A percentile compares a stretch with the other conserved stretches of the same genome.
These are phyloP conservation scores for Salix koriyanagi DNA, from an alignment of 345 rosid genomes.

Conservation along the genomic window DNA sequence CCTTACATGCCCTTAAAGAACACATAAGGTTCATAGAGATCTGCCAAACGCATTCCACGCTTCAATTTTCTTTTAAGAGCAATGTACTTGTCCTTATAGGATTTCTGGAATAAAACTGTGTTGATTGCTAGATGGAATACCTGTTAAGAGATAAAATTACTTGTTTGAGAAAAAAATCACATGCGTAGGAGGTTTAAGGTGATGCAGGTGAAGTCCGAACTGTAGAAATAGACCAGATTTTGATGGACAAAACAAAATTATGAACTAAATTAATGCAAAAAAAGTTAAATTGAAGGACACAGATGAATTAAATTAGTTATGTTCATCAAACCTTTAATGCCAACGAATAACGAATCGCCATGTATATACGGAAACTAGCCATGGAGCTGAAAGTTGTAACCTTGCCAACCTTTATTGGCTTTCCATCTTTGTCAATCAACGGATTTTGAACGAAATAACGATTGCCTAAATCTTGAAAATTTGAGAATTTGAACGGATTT, in stretches of 20 bases:
- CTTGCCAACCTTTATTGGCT: not conserved
- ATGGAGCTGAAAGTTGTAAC: not conserved
- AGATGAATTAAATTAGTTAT: not conserved
- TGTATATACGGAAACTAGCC: not conserved
- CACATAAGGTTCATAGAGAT: conserved; percentile 1
- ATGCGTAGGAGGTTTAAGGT: too few relatives aligned
- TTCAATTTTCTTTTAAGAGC: not conserved
- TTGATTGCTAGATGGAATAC: not conserved
- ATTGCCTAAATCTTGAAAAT: not conserved
- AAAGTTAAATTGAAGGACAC: not conserved
- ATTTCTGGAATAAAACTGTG: not conserved
- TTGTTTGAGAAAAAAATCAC: too few relatives aligned
- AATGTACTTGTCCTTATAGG: not conserved
- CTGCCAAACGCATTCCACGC: not conserved
- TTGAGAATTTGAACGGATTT: conserved; percentile 7
- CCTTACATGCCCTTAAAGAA: conserved; percentile 14
- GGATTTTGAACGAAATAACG: not conserved
- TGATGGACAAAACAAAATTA: not conserved
- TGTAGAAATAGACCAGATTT: not conserved
- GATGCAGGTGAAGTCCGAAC: too few relatives aligned
- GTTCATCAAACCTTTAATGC: not conserved
- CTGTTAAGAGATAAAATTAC: too few relatives aligned
- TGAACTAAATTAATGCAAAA: too few relatives aligned
- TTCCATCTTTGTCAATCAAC: not conserved
- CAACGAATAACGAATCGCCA: not conserved